Evolutionary conservation across 495 filamentous ascomycete species (phyloP).

Genomic region (Daldinia decipiens): DNA sequence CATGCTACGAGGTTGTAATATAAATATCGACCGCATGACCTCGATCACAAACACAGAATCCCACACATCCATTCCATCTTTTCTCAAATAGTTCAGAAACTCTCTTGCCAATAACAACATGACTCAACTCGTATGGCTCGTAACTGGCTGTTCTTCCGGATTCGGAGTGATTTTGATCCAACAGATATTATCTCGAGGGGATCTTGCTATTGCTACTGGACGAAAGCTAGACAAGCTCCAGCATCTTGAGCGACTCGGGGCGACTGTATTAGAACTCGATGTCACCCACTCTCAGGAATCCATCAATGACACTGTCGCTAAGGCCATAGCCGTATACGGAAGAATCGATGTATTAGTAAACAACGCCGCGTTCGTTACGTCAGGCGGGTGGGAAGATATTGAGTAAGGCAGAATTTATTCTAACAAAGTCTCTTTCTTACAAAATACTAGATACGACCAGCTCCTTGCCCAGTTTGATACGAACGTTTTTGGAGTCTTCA

Average conservation of each 20-base stretch:
- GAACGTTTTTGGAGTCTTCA: neutral
- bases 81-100: neutral
- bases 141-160: constrained; percentile 62
- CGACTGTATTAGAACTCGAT: neutral
- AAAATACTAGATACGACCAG: neutral
- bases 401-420: neutral
- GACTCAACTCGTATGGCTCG: constrained; percentile 57
- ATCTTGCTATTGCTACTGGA: constrained; percentile 62
- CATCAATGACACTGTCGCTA: neutral
- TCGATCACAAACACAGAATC: neutral
- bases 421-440: neutral
- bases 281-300: neutral
- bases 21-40: neutral
- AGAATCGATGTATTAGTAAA: neutral
- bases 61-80: neutral
- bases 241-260: constrained; percentile 42
- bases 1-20: neutral
- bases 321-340: neutral
- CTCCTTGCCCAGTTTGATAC: neutral
- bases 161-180: constrained; percentile 58
- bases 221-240: constrained; percentile 54
- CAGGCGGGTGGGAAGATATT: neutral
- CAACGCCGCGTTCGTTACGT: neutral
- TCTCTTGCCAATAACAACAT: neutral
- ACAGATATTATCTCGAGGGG: constrained; percentile 57